A percentile compares a stretch with the other conserved stretches of the same genome.
Evolutionary conservation across 306 rosid genomes (phyloP).

Genomic region (Sicyos edulis): DNA sequence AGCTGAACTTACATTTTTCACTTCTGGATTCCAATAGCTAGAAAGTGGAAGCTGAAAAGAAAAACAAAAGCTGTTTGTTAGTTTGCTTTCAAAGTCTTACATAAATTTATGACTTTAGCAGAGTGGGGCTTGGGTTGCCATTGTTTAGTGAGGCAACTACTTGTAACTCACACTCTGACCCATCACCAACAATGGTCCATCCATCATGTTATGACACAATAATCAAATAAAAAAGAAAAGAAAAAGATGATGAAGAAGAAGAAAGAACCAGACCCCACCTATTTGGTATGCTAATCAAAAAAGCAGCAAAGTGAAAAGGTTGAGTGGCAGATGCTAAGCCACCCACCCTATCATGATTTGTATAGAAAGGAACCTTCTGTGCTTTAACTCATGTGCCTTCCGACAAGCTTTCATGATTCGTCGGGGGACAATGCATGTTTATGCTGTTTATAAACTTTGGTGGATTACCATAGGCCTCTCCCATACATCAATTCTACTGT

Average conservation of each 20-base stretch:
- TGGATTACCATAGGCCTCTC: too few species aligned
- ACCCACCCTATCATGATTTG: conserved; percentile 16
- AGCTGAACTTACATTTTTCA: not conserved
- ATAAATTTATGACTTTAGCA: conserved; percentile 16
- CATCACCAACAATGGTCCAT: conserved; percentile 59
- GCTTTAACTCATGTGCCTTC: too few species aligned
- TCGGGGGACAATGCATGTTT: conserved; percentile 11
- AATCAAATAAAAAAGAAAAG: not conserved
- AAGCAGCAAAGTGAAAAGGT: conserved; percentile 17
- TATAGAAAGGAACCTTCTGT: too few species aligned
- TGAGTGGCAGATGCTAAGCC: conserved; percentile 13
- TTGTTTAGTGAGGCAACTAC: conserved; percentile 14
- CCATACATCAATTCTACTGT: too few species aligned
- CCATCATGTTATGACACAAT: conserved; percentile 41
- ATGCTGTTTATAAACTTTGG: not conserved
- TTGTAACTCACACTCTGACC: conserved; percentile 18
- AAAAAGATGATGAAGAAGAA: conserved; percentile 1
- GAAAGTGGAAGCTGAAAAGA: conserved; percentile 12
- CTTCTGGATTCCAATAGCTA: too few species aligned
- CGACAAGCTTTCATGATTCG: conserved; percentile 14
- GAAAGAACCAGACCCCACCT: conserved; percentile 13
- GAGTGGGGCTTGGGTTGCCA: conserved; percentile 16
- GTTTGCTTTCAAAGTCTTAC: conserved; percentile 16
- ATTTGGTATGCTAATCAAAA: conserved; percentile 2
- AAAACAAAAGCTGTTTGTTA: not conserved